These are phyloP conservation scores for Salix purpurea DNA, from an alignment of 345 rosid genomes.

Conservation along the genomic window DNA sequence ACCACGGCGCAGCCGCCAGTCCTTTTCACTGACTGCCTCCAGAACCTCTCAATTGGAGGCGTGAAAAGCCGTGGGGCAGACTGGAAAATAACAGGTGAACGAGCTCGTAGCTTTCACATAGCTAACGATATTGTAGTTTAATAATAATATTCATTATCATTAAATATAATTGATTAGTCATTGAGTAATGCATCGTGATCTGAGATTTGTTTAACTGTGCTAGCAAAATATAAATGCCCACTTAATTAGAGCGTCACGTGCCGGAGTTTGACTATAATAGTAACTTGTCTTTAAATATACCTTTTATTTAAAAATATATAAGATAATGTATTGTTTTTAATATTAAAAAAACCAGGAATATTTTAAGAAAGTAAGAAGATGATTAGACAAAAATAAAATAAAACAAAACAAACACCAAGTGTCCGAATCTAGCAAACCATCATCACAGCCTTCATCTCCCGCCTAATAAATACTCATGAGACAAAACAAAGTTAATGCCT, in stretches of 20 bases:
- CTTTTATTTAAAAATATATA: too few species aligned
- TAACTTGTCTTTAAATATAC: too few species aligned
- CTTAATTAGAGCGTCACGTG: background rate
- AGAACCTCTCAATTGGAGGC: background rate
- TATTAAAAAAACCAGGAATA: too few species aligned
- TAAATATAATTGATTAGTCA: background rate
- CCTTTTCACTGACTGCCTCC: background rate
- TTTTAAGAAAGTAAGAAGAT: too few species aligned
- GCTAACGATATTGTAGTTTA: background rate
- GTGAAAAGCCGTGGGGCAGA: background rate
- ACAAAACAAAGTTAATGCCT: background rate
- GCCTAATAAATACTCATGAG: background rate
- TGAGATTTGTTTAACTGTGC: background rate
- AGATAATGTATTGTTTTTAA: too few species aligned
- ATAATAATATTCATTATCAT: background rate
- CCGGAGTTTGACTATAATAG: background rate
- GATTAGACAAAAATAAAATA: too few species aligned
- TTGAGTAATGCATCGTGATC: background rate
- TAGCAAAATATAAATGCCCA: background rate
- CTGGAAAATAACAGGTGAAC: background rate
- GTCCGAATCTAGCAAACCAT: background rate
- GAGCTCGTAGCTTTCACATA: background rate
- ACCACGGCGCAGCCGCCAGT: background rate
- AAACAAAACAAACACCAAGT: too few species aligned
- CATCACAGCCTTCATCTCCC: background rate